These are phyloP conservation scores for Hygrophorus pudorinus DNA, from an alignment of 768 basidiomycete genomes.

Conservation along the genomic window DNA sequence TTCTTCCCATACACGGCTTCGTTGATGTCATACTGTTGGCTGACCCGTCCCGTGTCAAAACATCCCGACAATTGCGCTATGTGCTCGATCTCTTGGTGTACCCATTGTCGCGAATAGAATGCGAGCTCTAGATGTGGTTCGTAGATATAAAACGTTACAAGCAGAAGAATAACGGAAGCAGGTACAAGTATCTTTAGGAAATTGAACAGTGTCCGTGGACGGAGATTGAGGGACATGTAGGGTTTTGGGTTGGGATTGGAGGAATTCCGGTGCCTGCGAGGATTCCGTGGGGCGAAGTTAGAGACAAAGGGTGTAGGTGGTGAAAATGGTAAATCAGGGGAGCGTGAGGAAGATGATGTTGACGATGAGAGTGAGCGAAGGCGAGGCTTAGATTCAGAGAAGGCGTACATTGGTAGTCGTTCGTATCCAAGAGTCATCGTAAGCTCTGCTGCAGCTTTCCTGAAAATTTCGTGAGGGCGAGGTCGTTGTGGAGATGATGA, in stretches of 20 bases:
- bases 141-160: constrained; percentile 48
- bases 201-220: constrained; percentile 25
- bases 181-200: constrained; percentile 38
- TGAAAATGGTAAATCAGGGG: constrained; percentile 12
- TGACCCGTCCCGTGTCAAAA: constrained; percentile 53
- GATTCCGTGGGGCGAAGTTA: constrained; percentile 11
- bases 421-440: constrained; percentile 34
- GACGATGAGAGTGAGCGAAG: constrained; percentile 12
- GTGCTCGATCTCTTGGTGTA: constrained; percentile 58
- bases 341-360: constrained; percentile 5
- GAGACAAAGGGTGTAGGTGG: constrained; percentile 15
- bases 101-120: constrained; percentile 71
- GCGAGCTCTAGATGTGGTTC: constrained; percentile 83
- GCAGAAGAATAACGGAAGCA: constrained; percentile 24
- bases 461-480: too few relatives aligned
- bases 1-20: constrained; percentile 54
- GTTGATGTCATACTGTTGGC: constrained; percentile 59
- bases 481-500: too few relatives aligned
- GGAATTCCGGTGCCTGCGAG: constrained; percentile 13
- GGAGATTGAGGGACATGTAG: constrained; percentile 15
- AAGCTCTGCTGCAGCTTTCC: background rate
- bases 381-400: constrained; percentile 21
- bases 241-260: constrained; percentile 13
- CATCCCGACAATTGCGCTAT: constrained; percentile 62
- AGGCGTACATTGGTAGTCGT: constrained; percentile 40